Conservation (phyloP, 2,329 filamentous ascomycete genomes). For the Trichoderma afroharzianum region DNA sequence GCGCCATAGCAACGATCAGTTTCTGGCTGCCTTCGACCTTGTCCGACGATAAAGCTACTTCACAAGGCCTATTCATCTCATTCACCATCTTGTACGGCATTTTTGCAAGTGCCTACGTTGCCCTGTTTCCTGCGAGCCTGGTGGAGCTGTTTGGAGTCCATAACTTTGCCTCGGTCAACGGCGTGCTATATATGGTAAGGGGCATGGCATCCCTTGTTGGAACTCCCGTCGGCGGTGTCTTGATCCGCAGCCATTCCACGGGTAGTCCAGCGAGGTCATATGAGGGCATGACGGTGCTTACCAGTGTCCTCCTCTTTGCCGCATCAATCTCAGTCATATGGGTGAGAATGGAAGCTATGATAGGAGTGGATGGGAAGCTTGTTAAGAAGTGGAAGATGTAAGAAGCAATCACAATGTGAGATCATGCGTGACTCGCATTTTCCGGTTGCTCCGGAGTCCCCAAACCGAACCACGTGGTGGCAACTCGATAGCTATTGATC, state of each 20-base stretch:
- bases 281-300: slow-evolving; percentile 1
- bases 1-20: neutral
- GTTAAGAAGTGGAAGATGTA: slow-evolving; percentile 10
- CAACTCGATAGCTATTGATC: neutral
- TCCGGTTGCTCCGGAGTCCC: neutral
- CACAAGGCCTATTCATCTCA: neutral
- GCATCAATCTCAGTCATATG: neutral
- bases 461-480: neutral
- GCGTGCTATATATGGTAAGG: neutral
- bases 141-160: slow-evolving; percentile 2
- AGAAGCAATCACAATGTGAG: neutral
- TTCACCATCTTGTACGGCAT: neutral
- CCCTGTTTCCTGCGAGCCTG: neutral
- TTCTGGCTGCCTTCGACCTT: slow-evolving; percentile 9
- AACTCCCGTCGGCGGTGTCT: neutral
- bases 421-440: neutral
- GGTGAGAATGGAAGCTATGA: slow-evolving; percentile 7
- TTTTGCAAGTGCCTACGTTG: slow-evolving; percentile 4
- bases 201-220: slow-evolving; percentile 7
- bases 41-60: neutral
- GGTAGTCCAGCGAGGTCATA: neutral
- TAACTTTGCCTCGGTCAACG: neutral
- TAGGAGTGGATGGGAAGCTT: neutral
- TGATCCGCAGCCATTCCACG: slow-evolving; percentile 4
- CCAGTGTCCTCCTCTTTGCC: neutral